Percentiles rank a stretch among this genome's conserved stretches.
Evolutionary conservation across 768 basidiomycete species (phyloP).

Genomic region (Leccinum uliginosum): DNA sequence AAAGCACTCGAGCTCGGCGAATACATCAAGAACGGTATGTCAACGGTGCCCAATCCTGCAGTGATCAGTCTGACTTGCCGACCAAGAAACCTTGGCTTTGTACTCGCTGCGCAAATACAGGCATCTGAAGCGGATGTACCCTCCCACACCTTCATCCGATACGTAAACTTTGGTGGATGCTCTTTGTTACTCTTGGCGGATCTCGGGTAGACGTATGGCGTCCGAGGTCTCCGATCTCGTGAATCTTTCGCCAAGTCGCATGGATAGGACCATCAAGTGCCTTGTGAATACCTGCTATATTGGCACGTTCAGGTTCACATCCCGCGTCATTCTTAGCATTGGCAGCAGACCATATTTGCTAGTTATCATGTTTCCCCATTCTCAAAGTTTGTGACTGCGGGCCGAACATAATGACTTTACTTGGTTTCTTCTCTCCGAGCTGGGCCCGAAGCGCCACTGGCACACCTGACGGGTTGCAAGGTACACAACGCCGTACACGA

Average conservation of each 20-base stretch:
- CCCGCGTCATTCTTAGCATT: background rate
- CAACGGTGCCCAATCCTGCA: background rate
- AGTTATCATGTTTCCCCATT: background rate
- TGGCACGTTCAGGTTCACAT: background rate
- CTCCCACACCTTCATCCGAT: constrained; percentile 20
- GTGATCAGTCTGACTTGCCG: background rate
- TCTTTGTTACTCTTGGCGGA: background rate
- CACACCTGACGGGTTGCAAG: background rate
- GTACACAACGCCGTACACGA: background rate
- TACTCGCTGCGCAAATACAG: constrained; percentile 83
- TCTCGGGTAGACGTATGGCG: background rate
- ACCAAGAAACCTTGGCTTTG: constrained; percentile 78
- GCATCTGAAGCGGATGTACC: constrained; percentile 72
- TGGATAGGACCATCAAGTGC: background rate
- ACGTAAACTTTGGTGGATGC: background rate
- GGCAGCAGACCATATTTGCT: background rate
- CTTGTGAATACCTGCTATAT: background rate
- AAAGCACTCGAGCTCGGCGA: constrained; percentile 70
- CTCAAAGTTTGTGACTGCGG: background rate
- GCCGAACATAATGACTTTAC: background rate
- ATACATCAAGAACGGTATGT: constrained; percentile 80
- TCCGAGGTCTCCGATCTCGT: background rate
- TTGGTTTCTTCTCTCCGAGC: background rate
- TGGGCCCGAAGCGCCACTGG: background rate
- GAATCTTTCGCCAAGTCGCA: background rate